phyloP scores from a whole-genome alignment of 2,329 filamentous ascomycete genomes.

The Botryotinia calthae region DNA sequence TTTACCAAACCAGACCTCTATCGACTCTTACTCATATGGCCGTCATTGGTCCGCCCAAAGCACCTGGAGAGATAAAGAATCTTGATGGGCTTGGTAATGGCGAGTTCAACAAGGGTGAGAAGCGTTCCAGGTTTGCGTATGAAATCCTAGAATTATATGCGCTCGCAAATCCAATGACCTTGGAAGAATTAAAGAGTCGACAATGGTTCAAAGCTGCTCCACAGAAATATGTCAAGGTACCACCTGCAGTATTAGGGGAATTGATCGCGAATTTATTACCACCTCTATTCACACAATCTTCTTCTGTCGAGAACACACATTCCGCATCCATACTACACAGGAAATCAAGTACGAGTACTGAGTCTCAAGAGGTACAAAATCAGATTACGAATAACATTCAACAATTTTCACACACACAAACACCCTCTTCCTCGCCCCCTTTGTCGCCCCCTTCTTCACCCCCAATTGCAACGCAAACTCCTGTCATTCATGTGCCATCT shows the following conservation, averaged over 20 bases:
- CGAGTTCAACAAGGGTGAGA: conserved; percentile 41
- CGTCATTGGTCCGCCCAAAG: conserved; percentile 47
- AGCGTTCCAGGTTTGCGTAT: conserved; percentile 43
- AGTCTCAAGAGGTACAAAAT: conserved; percentile 35
- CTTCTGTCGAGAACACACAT: not conserved
- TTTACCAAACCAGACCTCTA: conserved; percentile 51
- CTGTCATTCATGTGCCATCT: not conserved
- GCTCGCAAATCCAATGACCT: conserved; percentile 57
- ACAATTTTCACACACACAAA: conserved; percentile 31
- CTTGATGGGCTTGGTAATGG: conserved; percentile 49
- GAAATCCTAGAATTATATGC: conserved; percentile 58
- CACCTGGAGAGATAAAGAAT: conserved; percentile 48
- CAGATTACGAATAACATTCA: conserved; percentile 34
- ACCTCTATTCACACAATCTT: conserved; percentile 45
- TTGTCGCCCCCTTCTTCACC: not conserved
- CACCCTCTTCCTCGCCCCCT: not conserved
- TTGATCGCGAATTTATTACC: conserved; percentile 57
- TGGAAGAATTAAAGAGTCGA: conserved; percentile 51
- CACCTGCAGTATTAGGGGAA: conserved; percentile 56
- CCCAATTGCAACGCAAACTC: not conserved
- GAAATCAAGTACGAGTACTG: conserved; percentile 25
- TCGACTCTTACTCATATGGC: conserved; percentile 59
- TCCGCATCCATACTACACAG: not conserved
- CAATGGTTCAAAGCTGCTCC: conserved; percentile 54
- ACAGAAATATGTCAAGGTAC: conserved; percentile 53